Conservation (phyloP, 2,329 filamentous ascomycete genomes). For the Ophiosphaerella korrae region DNA sequence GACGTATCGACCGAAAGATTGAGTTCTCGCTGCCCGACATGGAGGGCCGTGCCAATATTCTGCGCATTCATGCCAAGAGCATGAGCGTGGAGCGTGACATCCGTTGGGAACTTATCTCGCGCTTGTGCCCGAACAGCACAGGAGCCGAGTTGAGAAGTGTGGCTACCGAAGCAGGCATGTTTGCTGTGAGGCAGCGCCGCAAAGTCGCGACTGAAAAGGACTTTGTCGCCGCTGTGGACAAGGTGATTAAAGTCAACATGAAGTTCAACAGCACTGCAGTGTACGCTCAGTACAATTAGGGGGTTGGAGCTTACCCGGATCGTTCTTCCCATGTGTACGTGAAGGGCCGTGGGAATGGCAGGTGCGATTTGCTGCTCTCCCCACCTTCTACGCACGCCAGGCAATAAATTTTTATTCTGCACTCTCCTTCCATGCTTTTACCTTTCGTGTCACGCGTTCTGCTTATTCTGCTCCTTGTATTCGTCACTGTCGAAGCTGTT, state of each 20-base stretch:
- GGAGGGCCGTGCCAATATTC: slow-evolving; percentile 94
- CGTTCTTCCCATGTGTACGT: neutral
- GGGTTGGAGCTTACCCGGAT: neutral
- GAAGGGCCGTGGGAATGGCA: neutral
- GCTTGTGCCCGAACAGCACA: slow-evolving; percentile 94
- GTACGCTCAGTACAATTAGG: slow-evolving; percentile 98
- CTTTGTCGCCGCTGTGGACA: slow-evolving; percentile 96
- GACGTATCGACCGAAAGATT: slow-evolving; percentile 98
- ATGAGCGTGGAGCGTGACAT: slow-evolving; percentile 99
- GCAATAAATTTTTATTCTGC: no score
- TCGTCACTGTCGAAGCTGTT: no score
- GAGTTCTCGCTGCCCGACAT: slow-evolving; percentile 97
- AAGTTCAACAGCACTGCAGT: slow-evolving; percentile 99
- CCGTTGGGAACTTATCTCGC: slow-evolving; percentile 97
- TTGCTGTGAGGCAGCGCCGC: slow-evolving; percentile 88
- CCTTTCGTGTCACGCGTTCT: no score
- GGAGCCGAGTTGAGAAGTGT: slow-evolving; percentile 95
- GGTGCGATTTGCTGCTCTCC: slow-evolving; percentile 2
- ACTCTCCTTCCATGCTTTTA: no score
- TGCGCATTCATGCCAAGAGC: slow-evolving; percentile 98
- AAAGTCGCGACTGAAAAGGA: slow-evolving; percentile 99
- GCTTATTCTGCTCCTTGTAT: no score
- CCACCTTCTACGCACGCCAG: slow-evolving; percentile 1
- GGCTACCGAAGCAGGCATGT: slow-evolving; percentile 98
- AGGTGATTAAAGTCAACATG: slow-evolving; percentile 98